Conservation (phyloP, 1,284 basidiomycete species). For the Hymenochaete sp. region DNA sequence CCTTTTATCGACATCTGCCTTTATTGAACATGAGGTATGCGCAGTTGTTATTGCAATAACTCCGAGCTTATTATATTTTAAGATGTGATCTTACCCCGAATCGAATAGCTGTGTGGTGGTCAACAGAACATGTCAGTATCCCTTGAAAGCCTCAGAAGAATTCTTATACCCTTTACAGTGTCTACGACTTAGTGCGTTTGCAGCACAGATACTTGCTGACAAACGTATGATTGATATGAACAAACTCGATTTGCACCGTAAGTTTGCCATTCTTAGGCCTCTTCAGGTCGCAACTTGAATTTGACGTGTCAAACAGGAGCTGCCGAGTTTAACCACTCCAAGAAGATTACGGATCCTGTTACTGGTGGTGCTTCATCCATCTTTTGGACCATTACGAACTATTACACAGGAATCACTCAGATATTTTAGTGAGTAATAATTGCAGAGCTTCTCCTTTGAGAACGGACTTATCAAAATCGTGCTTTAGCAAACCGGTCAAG, state of each 20-base stretch:
- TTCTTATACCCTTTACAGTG: conserved; percentile 26
- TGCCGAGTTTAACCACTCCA: conserved; percentile 25
- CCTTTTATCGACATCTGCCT: conserved; percentile 55
- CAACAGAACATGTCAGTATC: conserved; percentile 34
- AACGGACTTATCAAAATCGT: background rate
- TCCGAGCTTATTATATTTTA: background rate
- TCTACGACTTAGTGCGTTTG: conserved; percentile 45
- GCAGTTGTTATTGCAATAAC: no score
- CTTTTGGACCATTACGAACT: conserved; percentile 42
- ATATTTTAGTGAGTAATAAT: conserved; percentile 34
- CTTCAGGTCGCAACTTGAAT: background rate
- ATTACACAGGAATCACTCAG: conserved; percentile 36
- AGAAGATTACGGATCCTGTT: conserved; percentile 34
- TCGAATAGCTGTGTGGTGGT: conserved; percentile 52
- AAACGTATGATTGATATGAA: conserved; percentile 36
- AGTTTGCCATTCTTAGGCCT: conserved; percentile 18
- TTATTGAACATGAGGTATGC: conserved; percentile 46
- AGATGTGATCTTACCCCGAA: conserved; percentile 48
- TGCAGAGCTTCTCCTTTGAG: no score
- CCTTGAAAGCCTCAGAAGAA: background rate
- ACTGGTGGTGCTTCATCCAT: conserved; percentile 40
- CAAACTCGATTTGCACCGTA: conserved; percentile 41
- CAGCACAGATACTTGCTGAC: conserved; percentile 42
- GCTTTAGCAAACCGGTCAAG: conserved; percentile 29
- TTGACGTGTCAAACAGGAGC: background rate